Percentiles rank a stretch among this genome's conserved stretches.
These are phyloP conservation scores for Melastoma candidum DNA, from an alignment of 441 rosid genomes.

Conservation along the genomic window DNA sequence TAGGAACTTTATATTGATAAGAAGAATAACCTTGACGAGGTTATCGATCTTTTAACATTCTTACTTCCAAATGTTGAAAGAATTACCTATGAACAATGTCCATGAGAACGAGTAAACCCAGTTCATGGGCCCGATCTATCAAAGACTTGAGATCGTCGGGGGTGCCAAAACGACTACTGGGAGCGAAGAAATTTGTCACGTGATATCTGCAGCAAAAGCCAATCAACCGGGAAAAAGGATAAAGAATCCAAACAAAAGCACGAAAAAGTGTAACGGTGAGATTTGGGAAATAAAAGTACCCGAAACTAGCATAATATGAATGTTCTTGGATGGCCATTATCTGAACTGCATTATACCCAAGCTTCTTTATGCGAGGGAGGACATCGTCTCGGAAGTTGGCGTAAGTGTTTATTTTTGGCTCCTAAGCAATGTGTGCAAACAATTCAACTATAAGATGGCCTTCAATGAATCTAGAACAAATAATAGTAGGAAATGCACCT, in stretches of 20 bases:
- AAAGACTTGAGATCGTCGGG: conserved; percentile 95
- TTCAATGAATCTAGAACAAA: too few species aligned
- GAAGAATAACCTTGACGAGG: neutral
- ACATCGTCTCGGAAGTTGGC: conserved; percentile 90
- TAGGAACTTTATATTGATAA: neutral
- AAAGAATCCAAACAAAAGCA: neutral
- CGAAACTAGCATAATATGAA: conserved; percentile 96
- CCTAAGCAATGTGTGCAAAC: conserved; percentile 40
- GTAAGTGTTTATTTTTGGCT: conserved; percentile 78
- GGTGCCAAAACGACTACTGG: conserved; percentile 97
- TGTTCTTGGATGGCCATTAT: conserved; percentile 99
- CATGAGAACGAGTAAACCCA: conserved; percentile 93
- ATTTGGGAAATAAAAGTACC: conserved; percentile 36
- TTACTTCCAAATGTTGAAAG: neutral
- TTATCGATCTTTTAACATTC: too few species aligned
- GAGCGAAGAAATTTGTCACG: conserved; percentile 91
- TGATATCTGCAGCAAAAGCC: conserved; percentile 64
- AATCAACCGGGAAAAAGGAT: neutral
- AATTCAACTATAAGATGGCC: conserved; percentile 4
- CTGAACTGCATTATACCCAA: conserved; percentile 96
- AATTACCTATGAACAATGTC: conserved; percentile 93
- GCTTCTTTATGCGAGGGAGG: conserved; percentile 91
- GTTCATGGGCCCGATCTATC: conserved; percentile 92
- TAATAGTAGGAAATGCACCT: too few species aligned
- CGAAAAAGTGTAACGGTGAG: conserved; percentile 2